Evolutionary conservation across 2,329 filamentous ascomycete genomes (phyloP).

Genomic region (Microsporum ferrugineum): DNA sequence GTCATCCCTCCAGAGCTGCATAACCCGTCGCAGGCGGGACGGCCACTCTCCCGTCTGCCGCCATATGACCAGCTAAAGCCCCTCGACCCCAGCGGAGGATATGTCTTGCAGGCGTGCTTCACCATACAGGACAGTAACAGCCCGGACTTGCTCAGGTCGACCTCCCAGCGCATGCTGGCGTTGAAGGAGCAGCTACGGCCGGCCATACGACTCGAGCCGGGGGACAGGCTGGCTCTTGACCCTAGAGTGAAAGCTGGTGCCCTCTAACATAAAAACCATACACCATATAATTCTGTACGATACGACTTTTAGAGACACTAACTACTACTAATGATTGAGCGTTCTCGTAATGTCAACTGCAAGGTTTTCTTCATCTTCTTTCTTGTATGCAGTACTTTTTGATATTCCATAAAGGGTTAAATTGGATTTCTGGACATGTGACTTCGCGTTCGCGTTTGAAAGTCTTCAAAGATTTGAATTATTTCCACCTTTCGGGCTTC

Average conservation of each 20-base stretch:
- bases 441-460: not conserved
- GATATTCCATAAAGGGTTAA: not conserved
- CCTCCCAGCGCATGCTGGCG: conserved; percentile 43
- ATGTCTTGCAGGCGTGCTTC: conserved; percentile 48
- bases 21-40: conserved; percentile 18
- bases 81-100: conserved; percentile 46
- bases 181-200: conserved; percentile 46
- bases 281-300: not conserved
- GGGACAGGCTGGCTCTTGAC: conserved; percentile 49
- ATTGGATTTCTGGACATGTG: conserved; percentile 2
- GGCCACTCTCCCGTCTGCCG: conserved; percentile 32
- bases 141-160: conserved; percentile 43
- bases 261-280: not conserved
- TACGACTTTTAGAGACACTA: not conserved
- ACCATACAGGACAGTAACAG: conserved; percentile 46
- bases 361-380: not conserved
- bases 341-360: not conserved
- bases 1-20: conserved; percentile 31
- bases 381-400: not conserved
- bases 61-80: conserved; percentile 36
- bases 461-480: not conserved
- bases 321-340: not conserved
- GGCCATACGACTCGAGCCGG: conserved; percentile 45
- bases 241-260: conserved; percentile 44
- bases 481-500: not conserved